phyloP scores from a whole-genome alignment of 164 flowering plant species.

The Vitis amurensis region DNA sequence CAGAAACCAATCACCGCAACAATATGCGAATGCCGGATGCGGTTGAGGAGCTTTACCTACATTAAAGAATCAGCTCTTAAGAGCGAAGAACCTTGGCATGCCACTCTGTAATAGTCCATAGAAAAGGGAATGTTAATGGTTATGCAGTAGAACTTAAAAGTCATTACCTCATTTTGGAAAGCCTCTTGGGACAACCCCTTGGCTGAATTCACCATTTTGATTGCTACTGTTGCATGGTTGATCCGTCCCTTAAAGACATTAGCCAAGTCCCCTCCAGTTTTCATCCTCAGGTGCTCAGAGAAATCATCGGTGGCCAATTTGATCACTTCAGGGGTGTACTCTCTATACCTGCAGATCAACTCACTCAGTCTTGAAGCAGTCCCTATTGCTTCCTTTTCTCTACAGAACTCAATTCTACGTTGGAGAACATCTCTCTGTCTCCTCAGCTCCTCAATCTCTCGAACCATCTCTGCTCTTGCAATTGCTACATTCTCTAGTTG shows the following conservation, averaged over 20 bases:
- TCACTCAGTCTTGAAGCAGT: slow-evolving; percentile 19
- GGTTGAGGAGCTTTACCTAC: slow-evolving; percentile 44
- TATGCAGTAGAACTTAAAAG: not conserved
- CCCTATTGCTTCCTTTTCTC: slow-evolving; percentile 48
- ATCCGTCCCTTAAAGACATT: slow-evolving; percentile 48
- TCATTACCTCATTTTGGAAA: slow-evolving; percentile 45
- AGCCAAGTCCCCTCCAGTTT: slow-evolving; percentile 27
- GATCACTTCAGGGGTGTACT: slow-evolving; percentile 51
- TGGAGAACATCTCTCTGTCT: slow-evolving; percentile 49
- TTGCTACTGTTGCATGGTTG: slow-evolving; percentile 34
- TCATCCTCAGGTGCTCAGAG: slow-evolving; percentile 37
- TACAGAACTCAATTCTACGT: slow-evolving; percentile 57
- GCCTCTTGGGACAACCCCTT: slow-evolving; percentile 24
- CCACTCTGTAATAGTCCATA: not conserved
- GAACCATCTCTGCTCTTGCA: slow-evolving; percentile 36
- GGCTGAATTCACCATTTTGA: slow-evolving; percentile 34
- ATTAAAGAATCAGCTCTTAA: not conserved
- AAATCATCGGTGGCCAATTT: slow-evolving; percentile 50
- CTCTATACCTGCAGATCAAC: slow-evolving; percentile 32
- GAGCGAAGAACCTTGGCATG: not conserved
- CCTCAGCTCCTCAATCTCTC: slow-evolving; percentile 53
- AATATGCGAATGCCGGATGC: slow-evolving; percentile 52
- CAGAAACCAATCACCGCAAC: slow-evolving; percentile 56
- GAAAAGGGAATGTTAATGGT: too few relatives aligned
- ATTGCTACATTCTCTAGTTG: slow-evolving; percentile 42